Evolutionary conservation across 176 grass and related monocot genomes (phyloP).

Genomic region (Metroxylon sagu): DNA sequence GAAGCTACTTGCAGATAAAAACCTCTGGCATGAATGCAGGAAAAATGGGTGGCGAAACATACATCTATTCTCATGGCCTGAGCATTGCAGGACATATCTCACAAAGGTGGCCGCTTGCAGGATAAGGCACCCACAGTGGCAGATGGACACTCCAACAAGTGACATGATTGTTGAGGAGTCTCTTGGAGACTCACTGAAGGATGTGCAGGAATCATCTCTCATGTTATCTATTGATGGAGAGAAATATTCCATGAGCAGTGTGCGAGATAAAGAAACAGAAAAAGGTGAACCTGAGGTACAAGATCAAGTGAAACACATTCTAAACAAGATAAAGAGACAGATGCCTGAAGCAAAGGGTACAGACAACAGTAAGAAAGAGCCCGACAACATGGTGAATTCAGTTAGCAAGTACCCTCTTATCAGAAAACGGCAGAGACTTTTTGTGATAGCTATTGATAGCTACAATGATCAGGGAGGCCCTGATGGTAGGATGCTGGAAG

Average conservation of each 20-base stretch:
- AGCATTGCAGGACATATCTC: conserved; percentile 84
- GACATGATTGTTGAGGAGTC: conserved; percentile 49
- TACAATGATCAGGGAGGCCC: conserved; percentile 9
- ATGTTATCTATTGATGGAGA: conserved; percentile 49
- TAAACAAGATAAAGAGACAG: conserved; percentile 23
- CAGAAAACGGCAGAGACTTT: conserved; percentile 1
- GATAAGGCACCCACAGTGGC: conserved; percentile 58
- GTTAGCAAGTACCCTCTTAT: conserved; percentile 13
- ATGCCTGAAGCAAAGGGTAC: conserved; percentile 9
- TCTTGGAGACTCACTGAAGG: conserved; percentile 46
- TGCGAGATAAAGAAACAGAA: background rate
- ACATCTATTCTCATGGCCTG: conserved; percentile 73
- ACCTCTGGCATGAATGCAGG: conserved; percentile 50
- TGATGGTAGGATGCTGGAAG: conserved; percentile 25
- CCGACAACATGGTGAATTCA: background rate
- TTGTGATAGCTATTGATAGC: conserved; percentile 51
- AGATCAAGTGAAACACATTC: conserved; percentile 16
- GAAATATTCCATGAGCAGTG: conserved; percentile 11
- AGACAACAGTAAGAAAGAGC: conserved; percentile 38
- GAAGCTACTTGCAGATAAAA: conserved; percentile 72
- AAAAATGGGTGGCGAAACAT: conserved; percentile 74
- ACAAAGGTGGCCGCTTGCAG: conserved; percentile 38
- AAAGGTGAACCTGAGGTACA: conserved; percentile 10
- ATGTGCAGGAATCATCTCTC: conserved; percentile 61
- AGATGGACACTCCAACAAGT: conserved; percentile 15